phyloP scores from a whole-genome alignment of 2,329 filamentous ascomycete genomes.

The Magnaporthiopsis incrustans region DNA sequence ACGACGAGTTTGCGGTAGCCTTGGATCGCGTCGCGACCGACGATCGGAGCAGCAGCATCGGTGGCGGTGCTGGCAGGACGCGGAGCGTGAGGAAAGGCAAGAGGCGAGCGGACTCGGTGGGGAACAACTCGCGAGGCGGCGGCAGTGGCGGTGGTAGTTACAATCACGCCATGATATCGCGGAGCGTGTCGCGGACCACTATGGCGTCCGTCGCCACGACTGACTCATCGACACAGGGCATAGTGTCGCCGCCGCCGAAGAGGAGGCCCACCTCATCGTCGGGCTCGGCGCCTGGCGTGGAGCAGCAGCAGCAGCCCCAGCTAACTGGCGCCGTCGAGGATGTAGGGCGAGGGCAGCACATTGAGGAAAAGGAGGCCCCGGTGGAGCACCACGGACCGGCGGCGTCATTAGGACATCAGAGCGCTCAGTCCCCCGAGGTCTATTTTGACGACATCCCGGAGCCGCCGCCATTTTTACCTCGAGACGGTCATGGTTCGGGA shows the following conservation, averaged over 20 bases:
- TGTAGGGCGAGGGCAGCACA: neutral
- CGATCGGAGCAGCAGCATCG: conserved; percentile 54
- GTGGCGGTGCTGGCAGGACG: conserved; percentile 38
- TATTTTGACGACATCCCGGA: conserved; percentile 6
- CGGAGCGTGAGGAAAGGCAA: conserved; percentile 43
- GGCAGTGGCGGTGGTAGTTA: no score
- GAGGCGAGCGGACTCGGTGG: conserved; percentile 13
- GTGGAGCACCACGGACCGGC: conserved; percentile 39
- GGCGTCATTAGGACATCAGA: conserved; percentile 41
- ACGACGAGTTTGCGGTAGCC: conserved; percentile 84
- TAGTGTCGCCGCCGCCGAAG: conserved; percentile 12
- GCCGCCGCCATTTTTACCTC: neutral
- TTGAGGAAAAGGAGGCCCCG: conserved; percentile 1
- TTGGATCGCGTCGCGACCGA: conserved; percentile 63
- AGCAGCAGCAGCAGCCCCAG: conserved; percentile 1
- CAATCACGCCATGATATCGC: conserved; percentile 24
- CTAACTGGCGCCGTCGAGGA: neutral
- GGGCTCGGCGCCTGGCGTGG: neutral
- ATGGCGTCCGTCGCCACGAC: conserved; percentile 33
- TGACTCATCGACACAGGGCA: conserved; percentile 14
- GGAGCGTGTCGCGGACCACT: conserved; percentile 52
- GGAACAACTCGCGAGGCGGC: neutral
- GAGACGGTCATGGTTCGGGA: neutral
- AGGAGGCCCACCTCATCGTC: neutral
- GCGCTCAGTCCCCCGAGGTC: conserved; percentile 24